Evolutionary conservation across 148 eudicot genomes (phyloP), one percentile per base, ranked within the genome.

Genomic region (Simmondsia chinensis): DNA sequence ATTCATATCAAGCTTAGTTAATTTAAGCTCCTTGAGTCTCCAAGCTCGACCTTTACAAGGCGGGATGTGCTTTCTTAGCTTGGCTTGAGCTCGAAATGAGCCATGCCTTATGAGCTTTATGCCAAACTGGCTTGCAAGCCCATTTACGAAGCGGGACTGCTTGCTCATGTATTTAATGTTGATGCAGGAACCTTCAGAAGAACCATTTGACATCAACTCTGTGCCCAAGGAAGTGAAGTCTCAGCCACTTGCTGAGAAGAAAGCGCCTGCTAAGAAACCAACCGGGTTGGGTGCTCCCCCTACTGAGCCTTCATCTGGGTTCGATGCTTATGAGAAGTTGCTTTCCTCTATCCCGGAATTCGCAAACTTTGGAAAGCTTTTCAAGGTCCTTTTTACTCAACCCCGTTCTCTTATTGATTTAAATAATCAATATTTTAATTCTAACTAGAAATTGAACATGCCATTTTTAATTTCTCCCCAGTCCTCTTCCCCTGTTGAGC

Each of bases 401-500:
- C n/a, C 17, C 16, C 30, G 20, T 55, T 40, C 9, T 28, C 20
- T 21, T 43, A 27, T 24, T 18, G 43, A 32, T 3, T 29, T 20
- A 19, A 21, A 9, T 14, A 6, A 20, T 15, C 7, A 19, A 25
- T 44, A 17, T 42, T 17, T 28, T 37, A 25, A 26, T 63, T 35
- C 34, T 31, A 6, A n/a, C 26, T 6, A 9, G 14, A 21, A 14
- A 20, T 20, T 38, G 28, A 11, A 29, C 23, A 5, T 57, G 36
- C 39, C 9, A 46, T 50, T 13, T 65, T 51, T 36, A 11, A 4
- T 63, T 49, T 3, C 11, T 43, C 49, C 21, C 45, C 72, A 91
- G 99, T 91, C 99, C 30, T 91, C 99, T 15, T 66, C 77, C 29
- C 86, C 94, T 20, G 78, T 79, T 60, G 99, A 91, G 79, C 93